A percentile compares a stretch with the other conserved stretches of the same genome.
phyloP scores from a whole-genome alignment of 2,329 filamentous ascomycete species.

The Hypoxylon sp. region DNA sequence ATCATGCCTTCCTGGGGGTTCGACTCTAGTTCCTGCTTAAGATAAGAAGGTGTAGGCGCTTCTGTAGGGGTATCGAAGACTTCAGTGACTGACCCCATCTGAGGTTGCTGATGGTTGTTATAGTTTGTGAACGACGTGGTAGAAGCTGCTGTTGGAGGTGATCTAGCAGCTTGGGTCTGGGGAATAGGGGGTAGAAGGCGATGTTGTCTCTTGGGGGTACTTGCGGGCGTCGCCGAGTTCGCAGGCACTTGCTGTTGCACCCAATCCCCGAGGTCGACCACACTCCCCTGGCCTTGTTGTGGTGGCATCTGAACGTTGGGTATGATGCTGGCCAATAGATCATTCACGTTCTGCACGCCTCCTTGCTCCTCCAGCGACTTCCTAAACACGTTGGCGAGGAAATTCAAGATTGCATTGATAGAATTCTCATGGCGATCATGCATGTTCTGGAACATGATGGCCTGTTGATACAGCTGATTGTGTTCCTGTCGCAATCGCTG shows the following conservation, averaged over 20 bases:
- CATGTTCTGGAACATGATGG: conserved; percentile 88
- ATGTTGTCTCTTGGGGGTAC: conserved; percentile 66
- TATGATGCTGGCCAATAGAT: conserved; percentile 85
- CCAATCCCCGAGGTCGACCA: conserved; percentile 74
- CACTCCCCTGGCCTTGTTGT: conserved; percentile 66
- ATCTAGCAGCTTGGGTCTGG: conserved; percentile 53
- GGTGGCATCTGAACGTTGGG: conserved; percentile 65
- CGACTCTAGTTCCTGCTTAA: conserved; percentile 70
- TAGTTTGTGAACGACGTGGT: conserved; percentile 51
- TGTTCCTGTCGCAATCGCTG: conserved; percentile 86
- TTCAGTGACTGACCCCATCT: conserved; percentile 72
- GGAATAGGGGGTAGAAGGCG: conserved; percentile 70
- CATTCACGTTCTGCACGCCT: conserved; percentile 81
- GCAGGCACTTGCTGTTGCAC: conserved; percentile 63
- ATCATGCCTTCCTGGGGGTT: conserved; percentile 74
- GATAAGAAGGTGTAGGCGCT: conserved; percentile 64
- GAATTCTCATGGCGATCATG: conserved; percentile 98
- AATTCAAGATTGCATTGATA: conserved; percentile 98
- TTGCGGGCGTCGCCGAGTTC: conserved; percentile 55
- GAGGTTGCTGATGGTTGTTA: conserved; percentile 57
- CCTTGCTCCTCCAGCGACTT: conserved; percentile 90
- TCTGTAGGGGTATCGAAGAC: conserved; percentile 68
- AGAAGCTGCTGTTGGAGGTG: conserved; percentile 53
- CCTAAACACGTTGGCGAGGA: conserved; percentile 96
- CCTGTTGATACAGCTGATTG: conserved; percentile 88